phyloP scores from a whole-genome alignment of 345 rosid species.

The Trapa bicornis region DNA sequence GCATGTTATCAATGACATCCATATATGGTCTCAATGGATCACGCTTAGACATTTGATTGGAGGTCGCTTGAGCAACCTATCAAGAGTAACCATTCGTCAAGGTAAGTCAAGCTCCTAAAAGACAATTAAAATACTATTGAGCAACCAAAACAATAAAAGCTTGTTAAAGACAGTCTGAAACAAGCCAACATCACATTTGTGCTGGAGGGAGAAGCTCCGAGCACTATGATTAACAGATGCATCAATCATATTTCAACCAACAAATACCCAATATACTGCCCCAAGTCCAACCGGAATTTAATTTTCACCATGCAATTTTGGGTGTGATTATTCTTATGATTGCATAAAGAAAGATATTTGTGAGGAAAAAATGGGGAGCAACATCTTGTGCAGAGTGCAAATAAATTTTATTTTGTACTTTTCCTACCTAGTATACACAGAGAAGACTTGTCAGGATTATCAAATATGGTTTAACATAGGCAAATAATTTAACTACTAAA shows the following conservation, averaged over 20 bases:
- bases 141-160: background rate
- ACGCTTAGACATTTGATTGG: slow-evolving; percentile 97
- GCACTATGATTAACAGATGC: background rate
- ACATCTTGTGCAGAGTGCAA: background rate
- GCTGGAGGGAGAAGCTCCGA: background rate
- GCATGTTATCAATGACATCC: slow-evolving; percentile 90
- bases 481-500: background rate
- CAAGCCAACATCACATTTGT: background rate
- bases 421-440: no score
- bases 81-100: background rate
- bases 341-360: no score
- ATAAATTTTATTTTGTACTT: background rate
- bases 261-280: no score
- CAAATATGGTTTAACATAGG: no score
- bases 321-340: no score
- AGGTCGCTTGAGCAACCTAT: slow-evolving; percentile 98
- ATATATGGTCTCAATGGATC: slow-evolving; percentile 95
- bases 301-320: no score
- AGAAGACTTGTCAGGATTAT: no score
- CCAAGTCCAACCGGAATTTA: no score
- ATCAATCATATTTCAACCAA: background rate
- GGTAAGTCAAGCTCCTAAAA: no score
- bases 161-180: background rate
- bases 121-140: no score
- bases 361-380: background rate